Conservation (phyloP, 257 asterid species). For the Plectranthus barbatus region DNA sequence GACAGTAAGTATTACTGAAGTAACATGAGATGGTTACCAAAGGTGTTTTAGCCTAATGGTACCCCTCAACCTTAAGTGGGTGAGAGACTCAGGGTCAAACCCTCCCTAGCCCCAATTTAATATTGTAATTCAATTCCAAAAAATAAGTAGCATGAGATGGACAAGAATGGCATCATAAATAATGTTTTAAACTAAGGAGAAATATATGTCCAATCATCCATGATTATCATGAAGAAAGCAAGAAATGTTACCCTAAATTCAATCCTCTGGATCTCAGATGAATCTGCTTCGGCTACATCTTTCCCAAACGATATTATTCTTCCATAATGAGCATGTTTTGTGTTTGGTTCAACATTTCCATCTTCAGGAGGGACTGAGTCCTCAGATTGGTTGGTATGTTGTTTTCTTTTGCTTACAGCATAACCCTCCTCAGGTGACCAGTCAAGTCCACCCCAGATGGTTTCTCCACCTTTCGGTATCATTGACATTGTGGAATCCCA, state of each 20-base stretch:
- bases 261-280: conserved; percentile 62
- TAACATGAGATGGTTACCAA: conserved; percentile 4
- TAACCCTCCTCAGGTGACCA: conserved; percentile 84
- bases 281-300: conserved; percentile 42
- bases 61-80: too few species aligned
- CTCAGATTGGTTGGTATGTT: conserved; percentile 24
- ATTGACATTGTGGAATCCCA: conserved; percentile 97
- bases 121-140: too few species aligned
- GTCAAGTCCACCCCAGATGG: conserved; percentile 90
- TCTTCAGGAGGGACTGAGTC: conserved; percentile 25
- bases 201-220: not conserved
- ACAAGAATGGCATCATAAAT: not conserved
- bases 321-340: conserved; percentile 43
- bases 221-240: not conserved
- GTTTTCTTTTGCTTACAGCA: conserved; percentile 39
- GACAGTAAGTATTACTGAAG: not conserved
- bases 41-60: too few species aligned
- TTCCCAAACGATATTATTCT: conserved; percentile 75
- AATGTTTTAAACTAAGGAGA: not conserved
- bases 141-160: conserved; percentile 5
- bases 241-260: conserved; percentile 61
- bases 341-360: conserved; percentile 21
- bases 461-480: conserved; percentile 92
- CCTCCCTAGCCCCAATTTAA: too few species aligned
- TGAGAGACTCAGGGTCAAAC: too few species aligned